Base-by-base conservation (phyloP, 2,329 filamentous ascomycete genomes). In the Monosporascus sp. region DNA sequence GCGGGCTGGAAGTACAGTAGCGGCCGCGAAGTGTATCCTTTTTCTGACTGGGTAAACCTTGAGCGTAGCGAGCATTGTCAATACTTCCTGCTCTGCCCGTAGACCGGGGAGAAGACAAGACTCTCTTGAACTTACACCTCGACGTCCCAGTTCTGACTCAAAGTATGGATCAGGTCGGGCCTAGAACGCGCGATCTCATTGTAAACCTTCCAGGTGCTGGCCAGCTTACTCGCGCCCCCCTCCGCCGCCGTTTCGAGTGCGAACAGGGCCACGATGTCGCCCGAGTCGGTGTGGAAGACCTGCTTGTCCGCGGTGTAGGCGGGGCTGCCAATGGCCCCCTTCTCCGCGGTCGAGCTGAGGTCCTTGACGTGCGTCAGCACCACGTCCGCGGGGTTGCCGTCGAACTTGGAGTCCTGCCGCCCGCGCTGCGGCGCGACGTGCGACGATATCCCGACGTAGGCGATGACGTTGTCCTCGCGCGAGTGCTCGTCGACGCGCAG, bases 331-430 rank as follows among this genome's bases (percentile, higher is more conserved):
- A 86, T 84, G 3, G 70, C 68, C 26, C 65, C 67, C 19, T 63
- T 65, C 17, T 68, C 63, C 1, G 54, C 53, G 3, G 59, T 52
- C 11, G 57, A 55, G 19, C 59, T 73, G 7, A 88, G 70, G 57
- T 88, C 84, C 64, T 82, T 87, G 68, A 88, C 82, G 57, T 88
- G 84, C 3, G 76, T 71, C 2, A 84, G 65, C 6, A 82, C 76
- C 0, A 81, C 77, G 45, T 81, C 79, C 1, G 76, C 76, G 0
- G 71, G 70, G n/a, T 69, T 58, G 17, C 76, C 78, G 2, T 75
- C 59, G 53, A 69, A 72, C 20, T 70, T 70, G 49, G 69, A 70
- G 60, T 83, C 79, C 55, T 84, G 80, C 0, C 77, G 72, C 0
- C 78, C 81, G 5, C 83, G 75, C 31, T 75, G 65, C 0, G 76